Percentiles rank a stretch among this genome's conserved stretches.
Evolutionary conservation across 345 rosid genomes (phyloP).

Genomic region (Eucalyptus albens): DNA sequence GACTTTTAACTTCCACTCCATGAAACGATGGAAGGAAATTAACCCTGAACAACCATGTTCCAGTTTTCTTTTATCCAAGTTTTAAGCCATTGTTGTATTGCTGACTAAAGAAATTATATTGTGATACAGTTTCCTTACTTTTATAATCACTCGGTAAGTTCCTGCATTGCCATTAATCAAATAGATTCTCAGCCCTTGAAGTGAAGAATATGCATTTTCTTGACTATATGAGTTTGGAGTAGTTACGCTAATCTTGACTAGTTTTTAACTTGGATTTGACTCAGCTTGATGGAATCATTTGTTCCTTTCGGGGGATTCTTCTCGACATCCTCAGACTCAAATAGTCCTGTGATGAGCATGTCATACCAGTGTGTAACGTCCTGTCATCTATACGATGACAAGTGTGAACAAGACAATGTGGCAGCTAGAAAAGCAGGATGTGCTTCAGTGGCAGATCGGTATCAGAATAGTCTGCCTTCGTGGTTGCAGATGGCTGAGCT

Average conservation of each 20-base stretch:
- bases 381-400: constrained; percentile 23
- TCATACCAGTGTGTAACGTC: constrained; percentile 9
- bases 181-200: not conserved
- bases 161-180: not conserved
- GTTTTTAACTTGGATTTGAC: not conserved
- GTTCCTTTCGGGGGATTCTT: constrained; percentile 91
- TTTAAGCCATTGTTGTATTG: not conserved
- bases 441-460: constrained; percentile 47
- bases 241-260: not conserved
- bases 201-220: not conserved
- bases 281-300: constrained; percentile 93
- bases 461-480: constrained; percentile 45
- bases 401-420: constrained; percentile 27
- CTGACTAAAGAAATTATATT: not conserved
- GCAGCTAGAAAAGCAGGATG: constrained; percentile 19
- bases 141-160: not conserved
- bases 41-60: not conserved
- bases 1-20: not conserved
- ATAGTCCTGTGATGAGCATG: constrained; percentile 21
- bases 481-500: constrained; percentile 63
- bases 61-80: not conserved
- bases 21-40: not conserved
- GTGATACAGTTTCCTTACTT: not conserved
- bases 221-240: not conserved
- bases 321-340: constrained; percentile 45